A percentile compares a stretch with the other conserved stretches of the same genome.
Evolutionary conservation across 306 rosid genomes (phyloP).

Genomic region (Ormosia emarginata): DNA sequence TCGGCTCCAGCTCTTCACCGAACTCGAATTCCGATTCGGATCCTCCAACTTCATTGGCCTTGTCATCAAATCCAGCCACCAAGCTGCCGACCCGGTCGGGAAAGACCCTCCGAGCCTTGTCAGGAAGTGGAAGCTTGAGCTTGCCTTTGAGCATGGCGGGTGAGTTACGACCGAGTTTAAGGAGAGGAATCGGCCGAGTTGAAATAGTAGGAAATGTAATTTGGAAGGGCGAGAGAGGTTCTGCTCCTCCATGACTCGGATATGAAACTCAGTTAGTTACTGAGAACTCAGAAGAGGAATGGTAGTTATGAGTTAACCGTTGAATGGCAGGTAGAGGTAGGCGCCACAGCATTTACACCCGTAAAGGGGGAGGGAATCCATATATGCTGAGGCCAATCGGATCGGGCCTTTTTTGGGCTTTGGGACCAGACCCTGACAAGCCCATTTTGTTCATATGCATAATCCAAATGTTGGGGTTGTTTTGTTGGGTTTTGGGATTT

Average conservation of each 20-base stretch:
- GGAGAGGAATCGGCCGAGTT: conserved; percentile 1
- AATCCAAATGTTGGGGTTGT: background rate
- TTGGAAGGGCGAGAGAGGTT: background rate
- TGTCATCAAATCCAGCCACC: conserved; percentile 42
- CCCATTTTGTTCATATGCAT: background rate
- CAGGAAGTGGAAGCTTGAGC: conserved; percentile 59
- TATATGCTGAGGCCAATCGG: background rate
- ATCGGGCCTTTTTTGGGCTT: background rate
- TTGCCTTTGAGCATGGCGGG: conserved; percentile 62
- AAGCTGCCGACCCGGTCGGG: conserved; percentile 66
- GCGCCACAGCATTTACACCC: background rate
- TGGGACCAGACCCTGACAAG: background rate
- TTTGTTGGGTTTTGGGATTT: no score
- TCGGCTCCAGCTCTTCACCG: conserved; percentile 77
- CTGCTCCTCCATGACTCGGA: conserved; percentile 25
- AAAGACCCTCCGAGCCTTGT: conserved; percentile 39
- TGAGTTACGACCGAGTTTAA: conserved; percentile 17
- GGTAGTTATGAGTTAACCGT: conserved; percentile 51
- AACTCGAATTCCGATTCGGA: conserved; percentile 41
- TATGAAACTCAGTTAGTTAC: conserved; percentile 14
- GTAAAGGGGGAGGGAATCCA: no score
- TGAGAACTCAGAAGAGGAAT: conserved; percentile 27
- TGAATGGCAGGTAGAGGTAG: conserved; percentile 48
- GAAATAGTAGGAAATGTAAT: background rate
- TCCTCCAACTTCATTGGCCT: conserved; percentile 19